Conservation (phyloP, 2,329 filamentous ascomycete species). For the Botrytis sinoallii region DNA sequence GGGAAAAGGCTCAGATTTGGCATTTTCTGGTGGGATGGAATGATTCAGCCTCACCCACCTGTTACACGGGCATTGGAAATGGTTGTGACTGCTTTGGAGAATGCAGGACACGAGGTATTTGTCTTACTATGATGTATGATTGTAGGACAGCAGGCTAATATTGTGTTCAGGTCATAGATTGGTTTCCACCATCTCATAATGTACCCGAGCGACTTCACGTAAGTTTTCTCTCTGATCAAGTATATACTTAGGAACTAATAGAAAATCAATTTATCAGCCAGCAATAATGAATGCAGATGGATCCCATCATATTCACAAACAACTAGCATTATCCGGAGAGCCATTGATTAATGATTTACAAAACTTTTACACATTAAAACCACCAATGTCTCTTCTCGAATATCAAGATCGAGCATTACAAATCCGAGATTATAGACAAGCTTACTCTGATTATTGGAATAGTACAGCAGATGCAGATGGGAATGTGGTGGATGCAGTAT, state of each 20-base stretch:
- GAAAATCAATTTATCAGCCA: neutral
- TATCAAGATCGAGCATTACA: conserved; percentile 17
- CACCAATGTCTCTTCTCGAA: conserved; percentile 15
- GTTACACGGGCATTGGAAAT: conserved; percentile 50
- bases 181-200: conserved; percentile 16
- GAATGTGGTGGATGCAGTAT: conserved; percentile 51
- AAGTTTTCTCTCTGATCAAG: neutral
- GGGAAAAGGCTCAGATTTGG: conserved; percentile 47
- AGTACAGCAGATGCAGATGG: conserved; percentile 15
- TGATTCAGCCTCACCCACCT: conserved; percentile 52
- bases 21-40: conserved; percentile 50
- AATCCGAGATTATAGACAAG: conserved; percentile 2
- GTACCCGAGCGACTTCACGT: conserved; percentile 15
- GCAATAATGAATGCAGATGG: conserved; percentile 17
- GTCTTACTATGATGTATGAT: neutral
- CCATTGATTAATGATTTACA: conserved; percentile 10
- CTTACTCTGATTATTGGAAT: conserved; percentile 42
- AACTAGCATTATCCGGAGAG: conserved; percentile 13
- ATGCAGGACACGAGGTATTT: conserved; percentile 3
- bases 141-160: neutral
- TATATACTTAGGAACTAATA: neutral
- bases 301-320: conserved; percentile 13
- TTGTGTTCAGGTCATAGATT: neutral
- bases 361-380: neutral
- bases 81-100: conserved; percentile 31